A percentile compares a stretch with the other conserved stretches of the same genome.
These are phyloP conservation scores for Cyclospora cayetanensis DNA, from an alignment of 169 alveolate species.

Conservation along the genomic window DNA sequence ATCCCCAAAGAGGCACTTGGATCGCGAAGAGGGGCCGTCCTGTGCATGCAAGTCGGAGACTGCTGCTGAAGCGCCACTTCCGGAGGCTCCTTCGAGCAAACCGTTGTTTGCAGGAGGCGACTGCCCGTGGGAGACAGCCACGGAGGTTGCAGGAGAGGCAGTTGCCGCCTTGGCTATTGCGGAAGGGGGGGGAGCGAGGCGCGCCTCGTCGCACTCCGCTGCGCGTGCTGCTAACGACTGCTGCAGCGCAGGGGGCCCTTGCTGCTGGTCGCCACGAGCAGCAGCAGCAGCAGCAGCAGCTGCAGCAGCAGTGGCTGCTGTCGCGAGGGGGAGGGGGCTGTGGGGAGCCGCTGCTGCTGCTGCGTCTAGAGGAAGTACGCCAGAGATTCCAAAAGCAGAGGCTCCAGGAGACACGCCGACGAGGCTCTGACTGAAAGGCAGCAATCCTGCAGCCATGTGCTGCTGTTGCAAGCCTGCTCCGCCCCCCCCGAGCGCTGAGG, in stretches of 20 bases:
- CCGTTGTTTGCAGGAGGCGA: neutral
- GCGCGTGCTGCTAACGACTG: neutral
- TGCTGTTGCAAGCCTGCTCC: no score
- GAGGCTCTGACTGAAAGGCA: conserved; percentile 11
- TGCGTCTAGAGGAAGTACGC: neutral
- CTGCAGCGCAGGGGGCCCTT: neutral
- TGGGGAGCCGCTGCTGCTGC: conserved; percentile 21
- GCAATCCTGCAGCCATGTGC: neutral
- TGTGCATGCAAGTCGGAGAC: neutral
- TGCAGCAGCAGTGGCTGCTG: neutral
- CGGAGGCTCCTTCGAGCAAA: neutral
- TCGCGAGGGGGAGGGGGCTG: neutral
- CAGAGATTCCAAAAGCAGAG: neutral
- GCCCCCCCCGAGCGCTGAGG: neutral
- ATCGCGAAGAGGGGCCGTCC: neutral
- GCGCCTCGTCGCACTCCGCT: neutral
- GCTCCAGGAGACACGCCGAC: neutral
- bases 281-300: neutral
- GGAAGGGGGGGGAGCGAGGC: neutral
- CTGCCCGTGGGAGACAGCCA: neutral
- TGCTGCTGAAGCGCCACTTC: neutral
- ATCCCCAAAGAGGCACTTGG: neutral
- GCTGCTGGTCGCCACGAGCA: neutral
- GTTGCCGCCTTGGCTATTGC: neutral
- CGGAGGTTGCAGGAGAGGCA: neutral